Conservation (phyloP, 371 early-diverging fungal genomes). For the Blakeslea trispora region DNA sequence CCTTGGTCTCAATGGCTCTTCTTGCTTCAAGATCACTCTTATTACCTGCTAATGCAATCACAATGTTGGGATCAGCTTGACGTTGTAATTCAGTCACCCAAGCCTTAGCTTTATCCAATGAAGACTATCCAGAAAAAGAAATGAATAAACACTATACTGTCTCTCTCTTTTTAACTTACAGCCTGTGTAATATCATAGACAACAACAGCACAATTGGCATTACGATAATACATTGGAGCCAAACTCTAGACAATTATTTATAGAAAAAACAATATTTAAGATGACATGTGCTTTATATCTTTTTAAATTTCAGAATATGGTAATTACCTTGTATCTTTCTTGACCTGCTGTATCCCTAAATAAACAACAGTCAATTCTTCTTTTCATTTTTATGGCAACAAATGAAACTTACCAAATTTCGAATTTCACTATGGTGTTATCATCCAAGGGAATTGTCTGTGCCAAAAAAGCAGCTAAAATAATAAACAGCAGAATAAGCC, state of each 20-base stretch:
- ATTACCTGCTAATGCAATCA: constrained; percentile 97
- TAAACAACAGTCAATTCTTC: constrained; percentile 4
- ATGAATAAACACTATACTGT: neutral
- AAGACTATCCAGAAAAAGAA: constrained; percentile 58
- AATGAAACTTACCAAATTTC: constrained; percentile 76
- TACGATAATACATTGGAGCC: constrained; percentile 99
- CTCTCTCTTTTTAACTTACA: too few relatives aligned
- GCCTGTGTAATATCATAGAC: constrained; percentile 98
- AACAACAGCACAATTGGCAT: constrained; percentile 96
- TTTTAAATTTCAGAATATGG: neutral
- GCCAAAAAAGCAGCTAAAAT: constrained; percentile 79
- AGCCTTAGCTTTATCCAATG: constrained; percentile 95
- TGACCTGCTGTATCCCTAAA: constrained; percentile 93
- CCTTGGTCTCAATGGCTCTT: constrained; percentile 73
- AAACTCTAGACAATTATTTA: constrained; percentile 58
- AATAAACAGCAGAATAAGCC: neutral
- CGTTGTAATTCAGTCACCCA: constrained; percentile 99
- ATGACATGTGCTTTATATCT: neutral
- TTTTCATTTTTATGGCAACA: neutral
- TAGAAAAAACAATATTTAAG: neutral
- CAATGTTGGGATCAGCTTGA: constrained; percentile 94
- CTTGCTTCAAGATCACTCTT: constrained; percentile 86
- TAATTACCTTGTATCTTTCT: constrained; percentile 85
- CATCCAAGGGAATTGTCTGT: constrained; percentile 71
- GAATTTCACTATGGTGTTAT: constrained; percentile 75